Conservation (phyloP, 495 filamentous ascomycete genomes). For the Evernia prunastri region DNA sequence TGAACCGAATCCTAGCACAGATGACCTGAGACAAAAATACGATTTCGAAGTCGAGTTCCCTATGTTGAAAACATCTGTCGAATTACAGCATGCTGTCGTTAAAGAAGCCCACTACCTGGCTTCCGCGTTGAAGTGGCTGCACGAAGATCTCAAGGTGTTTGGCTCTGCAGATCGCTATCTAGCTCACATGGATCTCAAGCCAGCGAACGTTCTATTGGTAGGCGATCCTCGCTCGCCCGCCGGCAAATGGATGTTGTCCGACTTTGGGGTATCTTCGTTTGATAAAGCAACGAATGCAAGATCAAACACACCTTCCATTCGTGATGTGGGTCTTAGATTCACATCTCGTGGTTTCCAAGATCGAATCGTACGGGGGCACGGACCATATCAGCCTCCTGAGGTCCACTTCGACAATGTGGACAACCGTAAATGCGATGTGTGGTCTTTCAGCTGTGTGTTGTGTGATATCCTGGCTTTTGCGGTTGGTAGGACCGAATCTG, state of each 20-base stretch:
- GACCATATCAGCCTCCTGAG: constrained; percentile 17
- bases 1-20: not conserved
- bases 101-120: constrained; percentile 23
- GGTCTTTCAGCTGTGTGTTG: constrained; percentile 15
- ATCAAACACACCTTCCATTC: not conserved
- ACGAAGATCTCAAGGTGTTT: constrained; percentile 20
- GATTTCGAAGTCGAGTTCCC: constrained; percentile 15
- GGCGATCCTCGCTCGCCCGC: constrained; percentile 8
- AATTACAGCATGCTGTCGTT: constrained; percentile 10
- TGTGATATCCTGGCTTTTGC: constrained; percentile 18
- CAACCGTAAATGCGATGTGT: constrained; percentile 16
- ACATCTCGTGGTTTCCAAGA: constrained; percentile 1
- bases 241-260: constrained; percentile 32
- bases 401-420: constrained; percentile 8
- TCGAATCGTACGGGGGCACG: constrained; percentile 3
- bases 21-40: not conserved
- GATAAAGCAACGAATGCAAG: constrained; percentile 10
- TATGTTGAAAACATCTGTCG: not conserved
- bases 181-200: constrained; percentile 40
- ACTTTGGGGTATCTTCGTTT: constrained; percentile 31
- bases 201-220: constrained; percentile 39
- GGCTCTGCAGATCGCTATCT: constrained; percentile 17
- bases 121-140: constrained; percentile 28
- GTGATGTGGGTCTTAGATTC: not conserved
- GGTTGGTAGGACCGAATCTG: not conserved